Evolutionary conservation across 306 rosid species (phyloP).

Genomic region (Quercus agrifolia): DNA sequence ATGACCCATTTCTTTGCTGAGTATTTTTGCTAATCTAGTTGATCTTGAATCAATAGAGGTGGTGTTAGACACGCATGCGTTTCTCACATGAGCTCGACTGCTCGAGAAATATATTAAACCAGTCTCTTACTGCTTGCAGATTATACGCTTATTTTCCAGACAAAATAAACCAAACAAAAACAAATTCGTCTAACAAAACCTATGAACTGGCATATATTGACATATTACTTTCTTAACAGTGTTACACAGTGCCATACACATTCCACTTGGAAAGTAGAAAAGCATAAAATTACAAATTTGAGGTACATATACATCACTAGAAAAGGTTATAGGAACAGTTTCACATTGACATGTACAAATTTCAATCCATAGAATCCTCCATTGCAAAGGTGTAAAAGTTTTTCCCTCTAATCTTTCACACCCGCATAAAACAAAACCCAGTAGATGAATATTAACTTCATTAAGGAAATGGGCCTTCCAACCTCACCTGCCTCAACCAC

Average conservation of each 20-base stretch:
- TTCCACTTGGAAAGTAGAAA: background rate
- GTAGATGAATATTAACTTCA: constrained; percentile 4
- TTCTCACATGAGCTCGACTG: too few species aligned
- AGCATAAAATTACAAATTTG: constrained; percentile 1
- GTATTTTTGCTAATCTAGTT: too few species aligned
- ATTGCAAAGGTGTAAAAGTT: background rate
- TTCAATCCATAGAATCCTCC: constrained; percentile 26
- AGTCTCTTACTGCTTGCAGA: too few species aligned
- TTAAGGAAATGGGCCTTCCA: background rate
- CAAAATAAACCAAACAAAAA: too few species aligned
- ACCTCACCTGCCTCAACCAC: background rate
- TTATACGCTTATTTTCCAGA: too few species aligned
- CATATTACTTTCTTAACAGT: background rate
- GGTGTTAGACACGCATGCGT: too few species aligned
- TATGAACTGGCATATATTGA: background rate
- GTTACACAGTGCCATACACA: background rate
- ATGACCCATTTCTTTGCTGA: too few species aligned
- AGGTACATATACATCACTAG: background rate
- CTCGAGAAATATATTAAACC: too few species aligned
- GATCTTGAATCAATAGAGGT: too few species aligned
- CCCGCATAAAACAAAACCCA: constrained; percentile 14
- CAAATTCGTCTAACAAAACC: too few species aligned
- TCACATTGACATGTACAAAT: constrained; percentile 21
- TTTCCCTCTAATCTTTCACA: constrained; percentile 28
- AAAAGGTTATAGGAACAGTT: constrained; percentile 19